Base-by-base conservation (phyloP, 768 basidiomycete genomes). In the Rhizopogon salebrosus region DNA sequence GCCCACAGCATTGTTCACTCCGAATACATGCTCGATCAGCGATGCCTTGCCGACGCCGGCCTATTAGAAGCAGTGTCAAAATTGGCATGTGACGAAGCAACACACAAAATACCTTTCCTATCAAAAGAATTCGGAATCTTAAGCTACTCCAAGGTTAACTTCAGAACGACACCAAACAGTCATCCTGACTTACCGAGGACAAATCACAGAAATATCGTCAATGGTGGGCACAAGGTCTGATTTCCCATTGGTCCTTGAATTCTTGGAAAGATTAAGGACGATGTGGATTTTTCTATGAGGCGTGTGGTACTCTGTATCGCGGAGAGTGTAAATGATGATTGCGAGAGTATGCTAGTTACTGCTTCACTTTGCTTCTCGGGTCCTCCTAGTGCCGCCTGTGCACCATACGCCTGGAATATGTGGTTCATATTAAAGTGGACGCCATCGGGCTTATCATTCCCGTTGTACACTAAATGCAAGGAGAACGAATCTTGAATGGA, bases 51-150 rank as follows among this genome's bases (percentile, higher is more conserved):
- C 54, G 2, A 51, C 54, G 1, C 54, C 54, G 4, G 50, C n/a
- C n/a, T n/a, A 36, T 50, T 54, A 40, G 14, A 24, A 22, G 18
- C 7, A 24, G 18, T 3, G 22, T 54, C 26, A 37, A 41, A 4
- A 51, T 10, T 14, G n/a, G 37, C 16, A 3, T 7, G 23, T 36
- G 6, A 26, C 6, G 3, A 9, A 27, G n/a, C 14, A n/a, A 13
- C 26, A 11, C 9, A 4, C n/a, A n/a, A n/a, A n/a, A 4, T 55
- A 54, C 54, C 41, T 54, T 42, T 43, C 54, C 54, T 24, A 51
- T 39, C 2, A 54, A 49, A 6, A 54, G 16, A 31, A 54, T 37
- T 27, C 54, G 54, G 26, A 54, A 54, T 16, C 54, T 54, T 40
- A n/a, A 4, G n/a, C 1, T 6, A 4, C 20, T 18, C 10, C 26